Base-by-base conservation (phyloP, 371 early-diverging fungal species). In the Mortierella sp. region DNA sequence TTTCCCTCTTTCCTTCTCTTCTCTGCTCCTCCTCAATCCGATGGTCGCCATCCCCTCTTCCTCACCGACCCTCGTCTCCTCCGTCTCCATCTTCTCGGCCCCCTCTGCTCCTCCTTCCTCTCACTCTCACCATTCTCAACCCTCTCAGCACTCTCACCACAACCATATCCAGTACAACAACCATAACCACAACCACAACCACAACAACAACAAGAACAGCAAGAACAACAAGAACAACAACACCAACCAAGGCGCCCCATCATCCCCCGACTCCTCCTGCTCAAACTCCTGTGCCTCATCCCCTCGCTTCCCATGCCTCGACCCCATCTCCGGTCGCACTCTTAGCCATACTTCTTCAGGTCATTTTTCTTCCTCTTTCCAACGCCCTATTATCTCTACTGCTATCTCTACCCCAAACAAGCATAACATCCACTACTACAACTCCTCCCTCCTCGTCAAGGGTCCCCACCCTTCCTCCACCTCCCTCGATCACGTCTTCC, bases 21-120 rank as follows among this genome's bases (percentile, higher is more conserved):
- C 55, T 46, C 35, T 43, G 11, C 75, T 41, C 48, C 27, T 35
- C 70, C 71, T 21, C 65, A 46, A 48, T 38, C 55, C 58, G 72
- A 82, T 78, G 83, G 83, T 82, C 73, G 78, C 75, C 78, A 73
- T 78, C n/a, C 77, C 83, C 21, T 24, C 76, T 32, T 70, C 83
- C 46, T 79, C 83, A 0, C 79, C 83, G 12, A 83, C 83, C 24
- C 76, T 77, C 63, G 71, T 81, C 29, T 81, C 81, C 46, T 65
- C 75, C 60, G 32, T 32, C 32, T 60, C 60, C 60, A 60, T 60
- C 38, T 71, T 76, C 56, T 27, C 76, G 7, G 41, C 65, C 49
- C 51, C 80, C 72, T 51, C 70, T 75, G 32, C 63, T 21, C 60
- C 73, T 56, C 76, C 51, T 58, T 58, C 77, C 4, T 75, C 82